A percentile compares a stretch with the other conserved stretches of the same genome.
These are phyloP conservation scores for Thermochaetoides thermophila DNA, from an alignment of 495 filamentous ascomycete species.

Conservation along the genomic window DNA sequence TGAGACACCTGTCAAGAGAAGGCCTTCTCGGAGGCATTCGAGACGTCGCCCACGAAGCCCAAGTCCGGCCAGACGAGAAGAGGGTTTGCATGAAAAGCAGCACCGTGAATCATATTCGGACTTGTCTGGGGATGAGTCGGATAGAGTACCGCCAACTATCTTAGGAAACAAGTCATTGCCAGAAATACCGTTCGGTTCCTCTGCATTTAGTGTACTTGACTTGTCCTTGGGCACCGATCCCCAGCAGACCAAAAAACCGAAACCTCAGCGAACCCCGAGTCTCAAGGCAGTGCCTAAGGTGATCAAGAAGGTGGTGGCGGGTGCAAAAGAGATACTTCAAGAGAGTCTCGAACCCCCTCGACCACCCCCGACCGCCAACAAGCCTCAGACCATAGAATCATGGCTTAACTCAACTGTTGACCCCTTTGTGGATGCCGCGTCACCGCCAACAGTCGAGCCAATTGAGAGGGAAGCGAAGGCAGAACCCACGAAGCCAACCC, in stretches of 20 bases:
- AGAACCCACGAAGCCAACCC: background rate
- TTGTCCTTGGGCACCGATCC: slow-evolving; percentile 29
- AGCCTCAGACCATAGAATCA: slow-evolving; percentile 51
- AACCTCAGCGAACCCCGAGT: slow-evolving; percentile 28
- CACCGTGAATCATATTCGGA: no score
- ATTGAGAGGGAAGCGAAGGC: background rate
- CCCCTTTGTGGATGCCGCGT: slow-evolving; percentile 47
- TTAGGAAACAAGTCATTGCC: slow-evolving; percentile 31
- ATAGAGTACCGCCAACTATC: slow-evolving; percentile 26
- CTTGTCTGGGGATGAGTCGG: no score
- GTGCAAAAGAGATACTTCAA: slow-evolving; percentile 39
- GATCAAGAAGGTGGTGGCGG: slow-evolving; percentile 38
- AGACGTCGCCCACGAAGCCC: slow-evolving; percentile 9
- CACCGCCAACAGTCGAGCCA: slow-evolving; percentile 8
- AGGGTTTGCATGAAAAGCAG: no score
- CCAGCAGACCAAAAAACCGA: slow-evolving; percentile 27
- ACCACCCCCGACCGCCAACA: slow-evolving; percentile 22
- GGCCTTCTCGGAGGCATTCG: slow-evolving; percentile 4
- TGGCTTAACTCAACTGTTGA: slow-evolving; percentile 63
- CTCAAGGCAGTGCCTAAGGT: slow-evolving; percentile 39
- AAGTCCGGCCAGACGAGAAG: no score
- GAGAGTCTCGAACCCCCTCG: slow-evolving; percentile 37
- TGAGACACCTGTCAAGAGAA: slow-evolving; percentile 14
- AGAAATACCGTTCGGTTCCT: slow-evolving; percentile 41
- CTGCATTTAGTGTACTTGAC: slow-evolving; percentile 44